Percentiles rank a stretch among this genome's conserved stretches.
Evolutionary conservation across 2,329 filamentous ascomycete genomes (phyloP).

Genomic region (Aspergillus ibericus): DNA sequence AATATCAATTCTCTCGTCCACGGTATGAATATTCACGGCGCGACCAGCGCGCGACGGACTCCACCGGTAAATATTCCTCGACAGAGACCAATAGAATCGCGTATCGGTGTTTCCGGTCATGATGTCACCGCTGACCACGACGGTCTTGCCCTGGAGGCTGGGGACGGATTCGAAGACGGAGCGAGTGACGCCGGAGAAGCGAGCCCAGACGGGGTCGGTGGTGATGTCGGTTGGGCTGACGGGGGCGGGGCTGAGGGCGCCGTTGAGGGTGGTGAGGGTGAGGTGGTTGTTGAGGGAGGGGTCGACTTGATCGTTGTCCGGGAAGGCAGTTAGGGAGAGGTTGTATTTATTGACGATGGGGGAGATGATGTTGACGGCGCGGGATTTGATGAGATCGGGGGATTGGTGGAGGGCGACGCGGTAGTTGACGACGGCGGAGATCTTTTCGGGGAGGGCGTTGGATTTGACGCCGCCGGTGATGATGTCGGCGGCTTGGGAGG

Average conservation of each 20-base stretch:
- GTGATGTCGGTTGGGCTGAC: slow-evolving; percentile 35
- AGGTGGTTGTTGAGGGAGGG: slow-evolving; percentile 28
- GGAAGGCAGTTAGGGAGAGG: slow-evolving; percentile 51
- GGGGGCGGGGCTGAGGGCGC: slow-evolving; percentile 31
- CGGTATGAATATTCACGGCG: slow-evolving; percentile 50
- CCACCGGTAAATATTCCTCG: slow-evolving; percentile 56
- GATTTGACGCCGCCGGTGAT: slow-evolving; percentile 58
- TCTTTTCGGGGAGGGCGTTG: slow-evolving; percentile 59
- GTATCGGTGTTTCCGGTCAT: slow-evolving; percentile 59
- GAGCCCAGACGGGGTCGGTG: slow-evolving; percentile 34
- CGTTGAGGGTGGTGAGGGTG: slow-evolving; percentile 31
- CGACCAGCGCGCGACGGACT: slow-evolving; percentile 49
- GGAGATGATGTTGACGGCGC: slow-evolving; percentile 48
- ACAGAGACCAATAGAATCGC: slow-evolving; percentile 53
- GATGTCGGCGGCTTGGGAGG: slow-evolving; percentile 57
- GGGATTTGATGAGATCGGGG: slow-evolving; percentile 47
- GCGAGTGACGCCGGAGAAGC: slow-evolving; percentile 42
- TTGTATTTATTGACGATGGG: slow-evolving; percentile 52
- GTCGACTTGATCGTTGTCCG: slow-evolving; percentile 23
- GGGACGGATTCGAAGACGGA: slow-evolving; percentile 41
- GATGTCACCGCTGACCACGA: slow-evolving; percentile 46
- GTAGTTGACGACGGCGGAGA: slow-evolving; percentile 56
- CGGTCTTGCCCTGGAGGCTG: slow-evolving; percentile 32
- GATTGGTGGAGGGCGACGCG: slow-evolving; percentile 58
- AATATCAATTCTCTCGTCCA: slow-evolving; percentile 50